These are phyloP conservation scores for Eucommia ulmoides DNA, from an alignment of 257 asterid genomes.

Conservation along the genomic window DNA sequence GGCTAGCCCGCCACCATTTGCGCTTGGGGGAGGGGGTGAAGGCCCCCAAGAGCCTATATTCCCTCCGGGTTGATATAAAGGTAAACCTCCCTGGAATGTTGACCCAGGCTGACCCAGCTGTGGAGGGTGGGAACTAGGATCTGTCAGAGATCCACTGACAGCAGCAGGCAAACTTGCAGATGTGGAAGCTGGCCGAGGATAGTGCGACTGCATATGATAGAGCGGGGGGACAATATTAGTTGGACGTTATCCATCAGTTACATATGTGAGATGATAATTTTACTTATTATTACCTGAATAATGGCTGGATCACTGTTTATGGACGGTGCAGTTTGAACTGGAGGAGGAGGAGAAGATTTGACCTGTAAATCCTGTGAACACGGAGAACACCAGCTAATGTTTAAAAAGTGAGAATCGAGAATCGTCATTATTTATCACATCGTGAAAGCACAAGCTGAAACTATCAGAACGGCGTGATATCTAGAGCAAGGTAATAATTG, in stretches of 20 bases:
- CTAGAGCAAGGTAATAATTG: too few species aligned
- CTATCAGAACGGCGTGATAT: too few species aligned
- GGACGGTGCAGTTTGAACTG: background rate
- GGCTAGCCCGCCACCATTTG: slow-evolving; percentile 50
- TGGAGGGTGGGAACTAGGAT: slow-evolving; percentile 47
- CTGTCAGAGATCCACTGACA: slow-evolving; percentile 39
- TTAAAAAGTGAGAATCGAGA: too few species aligned
- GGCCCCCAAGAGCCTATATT: slow-evolving; percentile 82
- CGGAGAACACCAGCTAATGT: too few species aligned
- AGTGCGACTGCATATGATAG: slow-evolving; percentile 69
- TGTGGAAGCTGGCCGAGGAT: slow-evolving; percentile 49
- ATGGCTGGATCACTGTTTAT: background rate
- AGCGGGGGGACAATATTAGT: slow-evolving; percentile 8
- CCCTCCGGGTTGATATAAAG: slow-evolving; percentile 89
- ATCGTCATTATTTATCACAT: too few species aligned
- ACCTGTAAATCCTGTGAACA: slow-evolving; percentile 2
- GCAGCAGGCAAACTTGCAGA: slow-evolving; percentile 58
- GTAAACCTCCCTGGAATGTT: slow-evolving; percentile 51
- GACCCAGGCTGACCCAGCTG: slow-evolving; percentile 61
- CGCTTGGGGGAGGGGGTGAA: slow-evolving; percentile 55
- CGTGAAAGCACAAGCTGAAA: too few species aligned
- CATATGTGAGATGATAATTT: too few species aligned
- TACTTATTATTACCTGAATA: background rate
- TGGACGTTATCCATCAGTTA: background rate
- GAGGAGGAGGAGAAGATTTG: slow-evolving; percentile 4